Conservation (phyloP, 2,329 filamentous ascomycete genomes). For the Pseudocercospora cruenta region DNA sequence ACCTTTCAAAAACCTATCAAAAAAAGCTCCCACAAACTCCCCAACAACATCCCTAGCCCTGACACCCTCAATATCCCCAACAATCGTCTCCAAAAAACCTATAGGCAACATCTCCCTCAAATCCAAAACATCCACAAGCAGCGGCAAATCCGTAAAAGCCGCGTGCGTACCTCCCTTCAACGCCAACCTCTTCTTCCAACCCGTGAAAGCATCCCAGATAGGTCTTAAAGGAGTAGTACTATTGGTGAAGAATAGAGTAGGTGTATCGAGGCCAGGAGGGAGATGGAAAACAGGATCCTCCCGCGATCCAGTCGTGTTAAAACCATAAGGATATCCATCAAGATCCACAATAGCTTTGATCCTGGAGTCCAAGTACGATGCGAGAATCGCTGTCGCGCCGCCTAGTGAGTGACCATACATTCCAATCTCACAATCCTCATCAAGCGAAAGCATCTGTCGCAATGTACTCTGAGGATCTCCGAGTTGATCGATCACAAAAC, state of each 20-base stretch:
- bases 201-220: constrained; percentile 10
- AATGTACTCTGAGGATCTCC: neutral
- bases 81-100: neutral
- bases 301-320: constrained; percentile 11
- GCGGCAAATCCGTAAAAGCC: constrained; percentile 21
- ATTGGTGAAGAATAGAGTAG: constrained; percentile 10
- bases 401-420: constrained; percentile 43
- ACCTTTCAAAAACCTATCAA: constrained; percentile 5
- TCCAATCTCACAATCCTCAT: constrained; percentile 33
- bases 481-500: constrained; percentile 45
- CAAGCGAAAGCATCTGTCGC: neutral
- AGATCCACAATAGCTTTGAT: constrained; percentile 47
- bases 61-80: constrained; percentile 1
- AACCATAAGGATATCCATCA: constrained; percentile 41
- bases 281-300: constrained; percentile 1
- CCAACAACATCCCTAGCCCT: constrained; percentile 10
- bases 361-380: constrained; percentile 38
- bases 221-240: neutral
- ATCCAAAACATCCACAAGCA: constrained; percentile 17
- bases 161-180: constrained; percentile 12
- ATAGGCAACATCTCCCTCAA: constrained; percentile 8
- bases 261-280: neutral
- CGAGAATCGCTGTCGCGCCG: constrained; percentile 43
- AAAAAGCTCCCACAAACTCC: neutral
- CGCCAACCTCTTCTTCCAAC: constrained; percentile 13